phyloP scores from a whole-genome alignment of 495 filamentous ascomycete genomes.

The Lineolata rhizophorae region DNA sequence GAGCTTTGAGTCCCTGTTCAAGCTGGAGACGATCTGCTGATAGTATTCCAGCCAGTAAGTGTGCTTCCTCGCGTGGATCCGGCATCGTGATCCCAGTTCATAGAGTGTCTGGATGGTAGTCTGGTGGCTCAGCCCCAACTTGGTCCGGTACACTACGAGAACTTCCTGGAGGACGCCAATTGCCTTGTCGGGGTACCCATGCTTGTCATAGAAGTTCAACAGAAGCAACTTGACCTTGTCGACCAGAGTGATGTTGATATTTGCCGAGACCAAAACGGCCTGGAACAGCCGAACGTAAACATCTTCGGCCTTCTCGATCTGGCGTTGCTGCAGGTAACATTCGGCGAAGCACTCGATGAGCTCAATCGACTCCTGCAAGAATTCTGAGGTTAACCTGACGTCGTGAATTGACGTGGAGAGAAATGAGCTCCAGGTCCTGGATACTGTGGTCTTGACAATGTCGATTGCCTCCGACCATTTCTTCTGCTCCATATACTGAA shows the following conservation, averaged over 20 bases:
- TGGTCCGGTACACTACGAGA: constrained; percentile 4
- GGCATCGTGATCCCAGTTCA: too few species aligned
- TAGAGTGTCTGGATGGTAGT: too few species aligned
- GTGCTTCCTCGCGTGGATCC: too few species aligned
- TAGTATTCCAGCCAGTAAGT: constrained; percentile 10
- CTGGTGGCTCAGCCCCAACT: constrained; percentile 3
- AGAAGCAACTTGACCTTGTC: constrained; percentile 4
- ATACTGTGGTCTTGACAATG: too few species aligned
- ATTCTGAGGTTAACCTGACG: constrained; percentile 5
- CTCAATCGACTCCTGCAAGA: constrained; percentile 8
- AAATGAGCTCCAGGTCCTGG: constrained; percentile 7
- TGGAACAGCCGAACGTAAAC: constrained; percentile 7
- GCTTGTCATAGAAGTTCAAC: constrained; percentile 7
- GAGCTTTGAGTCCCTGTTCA: constrained; percentile 6
- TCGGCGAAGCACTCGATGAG: constrained; percentile 5
- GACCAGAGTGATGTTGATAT: constrained; percentile 4
- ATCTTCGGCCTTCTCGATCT: constrained; percentile 7
- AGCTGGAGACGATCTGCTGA: constrained; percentile 4
- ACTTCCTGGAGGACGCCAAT: constrained; percentile 8
- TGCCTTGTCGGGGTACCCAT: constrained; percentile 6
- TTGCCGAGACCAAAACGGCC: constrained; percentile 3
- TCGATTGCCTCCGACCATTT: too few species aligned
- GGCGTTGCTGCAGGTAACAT: constrained; percentile 2
- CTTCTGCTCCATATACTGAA: too few species aligned
- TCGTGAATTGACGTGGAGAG: constrained; percentile 4